Evolutionary conservation across 1,284 basidiomycete genomes (phyloP).

Genomic region (Xerocomus nothofagi): DNA sequence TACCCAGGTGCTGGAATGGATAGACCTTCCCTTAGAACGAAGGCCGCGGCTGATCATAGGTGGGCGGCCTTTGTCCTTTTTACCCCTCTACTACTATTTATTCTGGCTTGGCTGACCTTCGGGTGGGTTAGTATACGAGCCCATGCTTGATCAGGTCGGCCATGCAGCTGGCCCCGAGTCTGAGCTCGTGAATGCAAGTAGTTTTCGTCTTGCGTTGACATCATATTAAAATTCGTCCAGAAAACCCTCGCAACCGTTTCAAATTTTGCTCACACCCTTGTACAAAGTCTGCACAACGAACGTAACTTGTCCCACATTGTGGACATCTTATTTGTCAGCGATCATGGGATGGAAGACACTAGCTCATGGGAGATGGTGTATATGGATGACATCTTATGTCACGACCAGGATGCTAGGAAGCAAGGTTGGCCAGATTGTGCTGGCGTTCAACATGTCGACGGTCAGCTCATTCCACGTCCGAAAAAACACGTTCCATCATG

Average conservation of each 20-base stretch:
- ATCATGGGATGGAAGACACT: constrained; percentile 91
- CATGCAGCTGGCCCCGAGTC: constrained; percentile 77
- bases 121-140: constrained; percentile 59
- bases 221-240: constrained; percentile 35
- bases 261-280: constrained; percentile 65
- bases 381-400: constrained; percentile 60
- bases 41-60: constrained; percentile 77
- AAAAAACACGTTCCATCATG: background rate
- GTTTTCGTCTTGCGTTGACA: background rate
- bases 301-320: constrained; percentile 80
- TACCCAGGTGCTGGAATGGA: constrained; percentile 69
- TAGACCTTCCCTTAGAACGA: constrained; percentile 60
- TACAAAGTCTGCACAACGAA: constrained; percentile 41
- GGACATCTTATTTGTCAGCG: constrained; percentile 85
- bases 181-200: constrained; percentile 61
- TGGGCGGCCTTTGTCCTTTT: constrained; percentile 32
- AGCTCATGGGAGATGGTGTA: constrained; percentile 73
- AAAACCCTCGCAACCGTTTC: constrained; percentile 71
- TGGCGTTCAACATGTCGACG: constrained; percentile 18
- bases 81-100: background rate
- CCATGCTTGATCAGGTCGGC: constrained; percentile 75
- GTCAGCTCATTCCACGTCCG: constrained; percentile 16
- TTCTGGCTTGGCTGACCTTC: background rate
- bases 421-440: constrained; percentile 24
- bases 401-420: constrained; percentile 51